These are phyloP conservation scores for Cystobasidium slooffiae DNA, from an alignment of 1,284 basidiomycete genomes.

Conservation along the genomic window DNA sequence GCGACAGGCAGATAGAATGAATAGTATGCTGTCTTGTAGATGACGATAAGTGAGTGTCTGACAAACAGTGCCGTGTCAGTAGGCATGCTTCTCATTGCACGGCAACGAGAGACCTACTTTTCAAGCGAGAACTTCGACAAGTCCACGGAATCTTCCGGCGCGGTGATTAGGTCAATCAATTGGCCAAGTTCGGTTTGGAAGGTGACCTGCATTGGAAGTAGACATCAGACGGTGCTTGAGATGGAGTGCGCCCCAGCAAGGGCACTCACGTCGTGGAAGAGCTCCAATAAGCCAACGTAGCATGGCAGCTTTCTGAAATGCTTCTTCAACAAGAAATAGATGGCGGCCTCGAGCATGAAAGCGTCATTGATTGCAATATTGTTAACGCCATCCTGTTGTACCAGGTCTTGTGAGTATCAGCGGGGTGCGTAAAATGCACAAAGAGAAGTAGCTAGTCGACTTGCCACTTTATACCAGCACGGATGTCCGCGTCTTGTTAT, in stretches of 20 bases:
- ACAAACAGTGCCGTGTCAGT: not conserved
- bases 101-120: slow-evolving; percentile 63
- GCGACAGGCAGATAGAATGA: slow-evolving; percentile 99
- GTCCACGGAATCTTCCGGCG: slow-evolving; percentile 87
- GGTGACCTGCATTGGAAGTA: slow-evolving; percentile 66
- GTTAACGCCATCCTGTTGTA: slow-evolving; percentile 65
- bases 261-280: slow-evolving; percentile 76
- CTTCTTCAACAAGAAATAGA: slow-evolving; percentile 86
- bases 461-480: slow-evolving; percentile 84
- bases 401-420: not conserved
- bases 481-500: slow-evolving; percentile 97
- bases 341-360: slow-evolving; percentile 94
- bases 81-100: not conserved
- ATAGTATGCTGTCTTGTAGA: slow-evolving; percentile 98
- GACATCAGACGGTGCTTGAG: not conserved
- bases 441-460: slow-evolving; percentile 43
- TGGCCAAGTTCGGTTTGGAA: slow-evolving; percentile 97
- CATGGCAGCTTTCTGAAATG: slow-evolving; percentile 82
- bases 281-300: slow-evolving; percentile 86
- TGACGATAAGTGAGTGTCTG: slow-evolving; percentile 89
- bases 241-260: too few relatives aligned
- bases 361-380: slow-evolving; percentile 95
- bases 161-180: slow-evolving; percentile 92
- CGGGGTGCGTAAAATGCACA: not conserved
- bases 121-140: slow-evolving; percentile 79